Evolutionary conservation across 2,329 filamentous ascomycete species (phyloP).

Genomic region (Colletotrichum gigasporum): DNA sequence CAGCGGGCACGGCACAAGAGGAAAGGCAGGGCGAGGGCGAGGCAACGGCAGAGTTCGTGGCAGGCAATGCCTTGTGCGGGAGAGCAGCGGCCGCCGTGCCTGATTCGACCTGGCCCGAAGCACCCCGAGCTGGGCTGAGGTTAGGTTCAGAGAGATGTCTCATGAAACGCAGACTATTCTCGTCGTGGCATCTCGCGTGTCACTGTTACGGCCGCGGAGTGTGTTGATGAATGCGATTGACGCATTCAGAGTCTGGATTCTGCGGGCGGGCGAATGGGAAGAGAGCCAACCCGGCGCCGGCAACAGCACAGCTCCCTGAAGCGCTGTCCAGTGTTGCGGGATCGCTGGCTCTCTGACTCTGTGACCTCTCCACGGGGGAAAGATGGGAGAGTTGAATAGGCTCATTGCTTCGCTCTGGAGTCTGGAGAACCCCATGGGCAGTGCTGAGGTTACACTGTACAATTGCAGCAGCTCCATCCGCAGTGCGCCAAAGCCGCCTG

Average conservation of each 20-base stretch:
- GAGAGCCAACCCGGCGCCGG: not conserved
- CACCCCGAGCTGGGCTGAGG: constrained; percentile 7
- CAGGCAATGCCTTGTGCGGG: constrained; percentile 4
- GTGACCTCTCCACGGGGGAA: constrained; percentile 19
- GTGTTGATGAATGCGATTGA: constrained; percentile 14
- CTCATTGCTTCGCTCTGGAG: constrained; percentile 20
- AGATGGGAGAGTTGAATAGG: constrained; percentile 7
- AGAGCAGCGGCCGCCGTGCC: not conserved
- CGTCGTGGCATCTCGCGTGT: constrained; percentile 28
- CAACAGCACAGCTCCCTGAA: not conserved
- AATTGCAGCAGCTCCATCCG: not conserved
- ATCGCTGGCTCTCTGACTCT: not conserved
- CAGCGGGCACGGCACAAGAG: not conserved
- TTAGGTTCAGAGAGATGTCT: constrained; percentile 21
- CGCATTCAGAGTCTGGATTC: constrained; percentile 9
- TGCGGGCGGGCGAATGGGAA: constrained; percentile 13
- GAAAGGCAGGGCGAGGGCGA: not conserved
- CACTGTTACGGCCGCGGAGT: constrained; percentile 16
- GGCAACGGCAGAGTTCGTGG: not conserved
- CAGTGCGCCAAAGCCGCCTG: not conserved
- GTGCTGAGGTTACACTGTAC: not conserved
- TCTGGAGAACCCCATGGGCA: constrained; percentile 15
- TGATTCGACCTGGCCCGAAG: not conserved
- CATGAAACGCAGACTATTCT: constrained; percentile 28
- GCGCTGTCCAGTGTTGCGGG: no score